These are phyloP conservation scores for Moricandia moricandioides DNA, from an alignment of 345 rosid species.

Conservation along the genomic window DNA sequence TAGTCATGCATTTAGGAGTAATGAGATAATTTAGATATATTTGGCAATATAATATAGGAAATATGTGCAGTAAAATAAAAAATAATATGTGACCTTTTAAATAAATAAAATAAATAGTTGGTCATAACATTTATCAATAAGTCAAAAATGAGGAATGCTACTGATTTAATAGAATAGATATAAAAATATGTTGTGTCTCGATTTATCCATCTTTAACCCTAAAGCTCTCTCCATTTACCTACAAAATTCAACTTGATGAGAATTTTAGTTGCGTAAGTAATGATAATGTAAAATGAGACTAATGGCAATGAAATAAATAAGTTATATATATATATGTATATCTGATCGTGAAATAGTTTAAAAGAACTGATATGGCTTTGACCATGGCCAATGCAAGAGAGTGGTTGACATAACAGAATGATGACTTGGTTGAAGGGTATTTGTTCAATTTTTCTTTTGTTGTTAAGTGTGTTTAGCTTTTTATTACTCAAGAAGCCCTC, in stretches of 20 bases:
- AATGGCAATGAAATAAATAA: neutral
- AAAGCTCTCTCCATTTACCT: too few relatives aligned
- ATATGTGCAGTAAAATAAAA: too few relatives aligned
- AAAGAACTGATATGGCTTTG: neutral
- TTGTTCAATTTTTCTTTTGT: conserved; percentile 10
- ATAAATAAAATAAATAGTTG: too few relatives aligned
- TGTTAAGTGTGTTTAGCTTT: conserved; percentile 5
- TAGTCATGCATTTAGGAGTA: too few relatives aligned
- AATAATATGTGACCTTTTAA: too few relatives aligned
- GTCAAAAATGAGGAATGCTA: too few relatives aligned
- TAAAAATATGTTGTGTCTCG: too few relatives aligned
- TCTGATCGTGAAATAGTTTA: neutral
- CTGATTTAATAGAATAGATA: too few relatives aligned
- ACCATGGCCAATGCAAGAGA: neutral
- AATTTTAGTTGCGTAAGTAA: neutral
- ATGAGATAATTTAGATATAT: too few relatives aligned
- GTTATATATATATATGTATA: neutral
- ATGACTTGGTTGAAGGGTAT: neutral
- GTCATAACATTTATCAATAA: too few relatives aligned
- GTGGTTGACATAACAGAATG: conserved; percentile 10
- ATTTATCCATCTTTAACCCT: too few relatives aligned
- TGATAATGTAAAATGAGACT: neutral
- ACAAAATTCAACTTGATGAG: neutral
- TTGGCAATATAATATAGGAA: too few relatives aligned
- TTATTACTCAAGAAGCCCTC: neutral